phyloP scores from a whole-genome alignment of 805 yeast genomes.

The Saccharomycopsis capsularis region DNA sequence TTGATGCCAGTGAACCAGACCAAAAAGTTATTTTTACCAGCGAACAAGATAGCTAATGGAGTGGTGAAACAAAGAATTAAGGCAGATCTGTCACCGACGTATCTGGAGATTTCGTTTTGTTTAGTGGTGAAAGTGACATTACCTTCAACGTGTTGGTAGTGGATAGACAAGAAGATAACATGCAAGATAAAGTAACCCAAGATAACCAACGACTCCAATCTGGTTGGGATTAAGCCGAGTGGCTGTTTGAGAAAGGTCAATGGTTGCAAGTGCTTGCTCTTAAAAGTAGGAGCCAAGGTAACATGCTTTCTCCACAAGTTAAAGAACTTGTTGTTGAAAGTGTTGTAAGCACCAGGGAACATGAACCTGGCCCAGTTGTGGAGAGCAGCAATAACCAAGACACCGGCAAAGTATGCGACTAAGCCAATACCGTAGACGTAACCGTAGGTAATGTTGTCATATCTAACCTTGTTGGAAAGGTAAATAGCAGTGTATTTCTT shows the following conservation, averaged over 20 bases:
- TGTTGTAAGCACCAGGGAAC: conserved; percentile 2
- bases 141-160: conserved; percentile 27
- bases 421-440: conserved; percentile 30
- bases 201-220: conserved; percentile 33
- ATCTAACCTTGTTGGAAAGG: conserved; percentile 1
- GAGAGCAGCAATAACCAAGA: conserved; percentile 30
- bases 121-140: conserved; percentile 27
- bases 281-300: conserved; percentile 31
- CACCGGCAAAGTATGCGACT: conserved; percentile 32
- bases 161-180: conserved; percentile 25
- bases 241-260: conserved; percentile 19
- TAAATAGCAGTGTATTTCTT: conserved; percentile 3
- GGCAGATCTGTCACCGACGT: conserved; percentile 35
- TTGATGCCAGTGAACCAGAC: conserved; percentile 56
- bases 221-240: conserved; percentile 31
- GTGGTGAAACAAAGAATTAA: conserved; percentile 33
- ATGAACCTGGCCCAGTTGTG: conserved; percentile 22
- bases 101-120: conserved; percentile 33
- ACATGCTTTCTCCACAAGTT: conserved; percentile 23
- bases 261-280: conserved; percentile 24
- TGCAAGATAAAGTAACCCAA: conserved; percentile 30
- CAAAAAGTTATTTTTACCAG: conserved; percentile 67
- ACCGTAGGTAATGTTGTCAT: neutral
- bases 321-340: neutral
- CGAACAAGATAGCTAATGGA: conserved; percentile 55